phyloP scores from a whole-genome alignment of 2,329 filamentous ascomycete genomes.

The Colletotrichum karsti region DNA sequence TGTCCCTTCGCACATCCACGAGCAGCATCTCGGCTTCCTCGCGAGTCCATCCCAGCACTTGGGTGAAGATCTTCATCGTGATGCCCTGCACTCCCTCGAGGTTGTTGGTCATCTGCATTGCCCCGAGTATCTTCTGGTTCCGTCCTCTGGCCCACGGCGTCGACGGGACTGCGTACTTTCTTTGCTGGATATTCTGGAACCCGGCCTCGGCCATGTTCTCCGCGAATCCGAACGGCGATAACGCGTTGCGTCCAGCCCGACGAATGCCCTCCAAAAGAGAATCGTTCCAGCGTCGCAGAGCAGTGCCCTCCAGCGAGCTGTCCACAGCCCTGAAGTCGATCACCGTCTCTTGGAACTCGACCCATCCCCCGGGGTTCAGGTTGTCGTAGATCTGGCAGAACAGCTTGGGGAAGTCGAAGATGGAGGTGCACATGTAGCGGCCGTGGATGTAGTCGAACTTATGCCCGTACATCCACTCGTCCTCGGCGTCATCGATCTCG shows the following conservation, averaged over 20 bases:
- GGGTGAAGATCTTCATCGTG: constrained; percentile 40
- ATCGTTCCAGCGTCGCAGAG: constrained; percentile 42
- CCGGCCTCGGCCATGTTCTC: constrained; percentile 46
- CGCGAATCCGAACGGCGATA: constrained; percentile 43
- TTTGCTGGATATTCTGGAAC: constrained; percentile 42
- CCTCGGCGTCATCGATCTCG: constrained; percentile 45
- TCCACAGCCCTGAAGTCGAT: constrained; percentile 73
- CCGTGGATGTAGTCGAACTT: constrained; percentile 23
- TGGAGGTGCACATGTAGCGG: constrained; percentile 40
- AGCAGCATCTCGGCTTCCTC: constrained; percentile 42
- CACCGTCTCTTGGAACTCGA: constrained; percentile 67
- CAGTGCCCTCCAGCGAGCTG: constrained; percentile 43
- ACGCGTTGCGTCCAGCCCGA: constrained; percentile 47
- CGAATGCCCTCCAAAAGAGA: constrained; percentile 44
- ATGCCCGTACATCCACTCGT: constrained; percentile 32
- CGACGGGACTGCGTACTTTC: constrained; percentile 40
- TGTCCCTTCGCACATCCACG: constrained; percentile 39
- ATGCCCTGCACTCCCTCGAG: constrained; percentile 41
- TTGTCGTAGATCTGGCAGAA: constrained; percentile 47
- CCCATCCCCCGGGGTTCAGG: constrained; percentile 43
- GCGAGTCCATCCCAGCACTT: constrained; percentile 38
- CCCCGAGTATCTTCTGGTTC: constrained; percentile 45
- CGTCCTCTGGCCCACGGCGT: constrained; percentile 45
- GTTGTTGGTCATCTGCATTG: constrained; percentile 43
- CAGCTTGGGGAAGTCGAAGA: constrained; percentile 43